phyloP scores from a whole-genome alignment of 208 protist species.

The Leishmania guyanensis region DNA sequence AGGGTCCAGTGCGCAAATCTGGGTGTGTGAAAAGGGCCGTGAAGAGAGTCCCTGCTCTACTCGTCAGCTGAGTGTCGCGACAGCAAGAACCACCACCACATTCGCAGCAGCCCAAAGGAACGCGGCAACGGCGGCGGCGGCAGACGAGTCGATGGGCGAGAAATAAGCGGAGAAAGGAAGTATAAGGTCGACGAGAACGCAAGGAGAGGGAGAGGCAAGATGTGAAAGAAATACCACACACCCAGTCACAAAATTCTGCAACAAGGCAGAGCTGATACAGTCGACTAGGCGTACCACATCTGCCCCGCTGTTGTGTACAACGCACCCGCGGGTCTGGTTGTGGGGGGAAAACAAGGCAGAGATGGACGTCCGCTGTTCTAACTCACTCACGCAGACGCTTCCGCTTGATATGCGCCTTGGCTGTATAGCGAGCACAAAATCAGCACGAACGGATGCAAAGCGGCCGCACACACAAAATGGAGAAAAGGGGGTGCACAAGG shows the following conservation, averaged over 20 bases:
- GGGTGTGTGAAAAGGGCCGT: background rate
- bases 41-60: background rate
- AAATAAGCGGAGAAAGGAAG: background rate
- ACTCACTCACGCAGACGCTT: background rate
- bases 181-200: background rate
- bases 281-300: background rate
- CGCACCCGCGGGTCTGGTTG: background rate
- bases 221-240: background rate
- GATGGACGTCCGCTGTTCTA: background rate
- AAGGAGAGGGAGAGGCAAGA: background rate
- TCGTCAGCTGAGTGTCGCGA: background rate
- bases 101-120: background rate
- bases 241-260: background rate
- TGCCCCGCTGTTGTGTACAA: background rate
- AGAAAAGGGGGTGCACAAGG: background rate
- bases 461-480: background rate
- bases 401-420: background rate
- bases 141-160: background rate
- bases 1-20: no score
- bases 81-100: background rate
- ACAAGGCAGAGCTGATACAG: background rate
- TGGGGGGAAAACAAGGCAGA: background rate
- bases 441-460: background rate
- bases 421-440: background rate
- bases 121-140: no score